A percentile compares a stretch with the other conserved stretches of the same genome.
Evolutionary conservation across 148 eudicot species (phyloP).

Genomic region (Silene conica): DNA sequence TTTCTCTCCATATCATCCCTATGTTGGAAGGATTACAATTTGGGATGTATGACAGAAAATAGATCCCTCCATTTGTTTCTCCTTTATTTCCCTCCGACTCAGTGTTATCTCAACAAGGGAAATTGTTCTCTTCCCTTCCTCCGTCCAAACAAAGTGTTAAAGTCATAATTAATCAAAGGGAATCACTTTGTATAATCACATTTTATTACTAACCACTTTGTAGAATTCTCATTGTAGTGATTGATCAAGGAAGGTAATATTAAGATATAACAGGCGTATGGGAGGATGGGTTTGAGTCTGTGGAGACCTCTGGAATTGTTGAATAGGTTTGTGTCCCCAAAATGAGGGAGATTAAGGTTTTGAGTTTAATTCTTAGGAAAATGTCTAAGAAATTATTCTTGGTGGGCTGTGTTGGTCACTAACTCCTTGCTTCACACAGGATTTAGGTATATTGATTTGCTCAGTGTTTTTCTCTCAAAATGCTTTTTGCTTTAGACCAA

Average conservation of each 20-base stretch:
- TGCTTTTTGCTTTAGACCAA: no score
- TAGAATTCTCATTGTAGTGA: background rate
- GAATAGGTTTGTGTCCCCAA: background rate
- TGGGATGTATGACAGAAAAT: no score
- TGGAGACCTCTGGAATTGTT: background rate
- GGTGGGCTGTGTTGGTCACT: background rate
- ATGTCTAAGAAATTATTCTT: background rate
- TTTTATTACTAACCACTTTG: background rate
- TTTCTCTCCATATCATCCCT: no score
- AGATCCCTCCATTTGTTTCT: no score
- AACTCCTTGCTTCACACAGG: background rate
- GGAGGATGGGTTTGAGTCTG: background rate
- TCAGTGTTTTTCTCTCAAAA: background rate
- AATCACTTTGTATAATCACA: background rate
- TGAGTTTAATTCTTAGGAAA: background rate
- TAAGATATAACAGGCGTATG: background rate
- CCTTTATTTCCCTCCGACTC: no score
- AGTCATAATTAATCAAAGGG: background rate
- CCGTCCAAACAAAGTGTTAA: no score
- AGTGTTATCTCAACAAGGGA: no score
- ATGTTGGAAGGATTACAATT: no score
- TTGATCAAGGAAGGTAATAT: background rate
- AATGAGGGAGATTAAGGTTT: background rate
- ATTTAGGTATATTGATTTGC: background rate
- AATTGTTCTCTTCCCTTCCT: no score